Evolutionary conservation across 345 rosid species (phyloP).

Genomic region (Dovyalis caffra): DNA sequence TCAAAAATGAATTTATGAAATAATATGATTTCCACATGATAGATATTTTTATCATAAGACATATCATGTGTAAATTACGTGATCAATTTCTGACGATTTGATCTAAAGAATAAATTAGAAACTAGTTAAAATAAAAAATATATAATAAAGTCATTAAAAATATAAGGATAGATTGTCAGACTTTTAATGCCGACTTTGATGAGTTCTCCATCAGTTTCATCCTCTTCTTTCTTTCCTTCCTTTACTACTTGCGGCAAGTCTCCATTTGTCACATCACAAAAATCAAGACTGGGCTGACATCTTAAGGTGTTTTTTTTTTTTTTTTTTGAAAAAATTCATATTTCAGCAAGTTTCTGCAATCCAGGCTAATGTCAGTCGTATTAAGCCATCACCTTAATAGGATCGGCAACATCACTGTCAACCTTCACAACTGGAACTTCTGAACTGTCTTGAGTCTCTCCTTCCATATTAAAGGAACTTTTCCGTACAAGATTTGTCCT

Average conservation of each 20-base stretch:
- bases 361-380: not conserved
- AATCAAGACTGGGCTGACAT: not conserved
- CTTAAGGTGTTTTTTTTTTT: not conserved
- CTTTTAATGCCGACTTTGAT: conserved; percentile 95
- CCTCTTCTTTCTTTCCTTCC: conserved; percentile 69
- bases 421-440: conserved; percentile 56
- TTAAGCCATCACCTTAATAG: conserved; percentile 47
- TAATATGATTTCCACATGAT: too few relatives aligned
- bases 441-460: conserved; percentile 41
- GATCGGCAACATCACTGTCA: conserved; percentile 35
- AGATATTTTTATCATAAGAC: too few relatives aligned
- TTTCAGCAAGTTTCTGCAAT: not conserved
- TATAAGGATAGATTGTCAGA: too few relatives aligned
- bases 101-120: too few relatives aligned
- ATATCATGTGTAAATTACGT: too few relatives aligned
- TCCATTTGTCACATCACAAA: conserved; percentile 30
- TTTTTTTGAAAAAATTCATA: not conserved
- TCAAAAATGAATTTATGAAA: too few relatives aligned
- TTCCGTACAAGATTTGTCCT: not conserved
- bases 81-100: too few relatives aligned
- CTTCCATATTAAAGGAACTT: conserved; percentile 52
- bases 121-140: too few relatives aligned
- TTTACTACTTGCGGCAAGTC: conserved; percentile 40
- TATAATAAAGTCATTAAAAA: too few relatives aligned
- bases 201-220: conserved; percentile 81